Evolutionary conservation across 257 asterid genomes (phyloP), one percentile per base, ranked within the genome.

Genomic region (Forsythia suspensa): DNA sequence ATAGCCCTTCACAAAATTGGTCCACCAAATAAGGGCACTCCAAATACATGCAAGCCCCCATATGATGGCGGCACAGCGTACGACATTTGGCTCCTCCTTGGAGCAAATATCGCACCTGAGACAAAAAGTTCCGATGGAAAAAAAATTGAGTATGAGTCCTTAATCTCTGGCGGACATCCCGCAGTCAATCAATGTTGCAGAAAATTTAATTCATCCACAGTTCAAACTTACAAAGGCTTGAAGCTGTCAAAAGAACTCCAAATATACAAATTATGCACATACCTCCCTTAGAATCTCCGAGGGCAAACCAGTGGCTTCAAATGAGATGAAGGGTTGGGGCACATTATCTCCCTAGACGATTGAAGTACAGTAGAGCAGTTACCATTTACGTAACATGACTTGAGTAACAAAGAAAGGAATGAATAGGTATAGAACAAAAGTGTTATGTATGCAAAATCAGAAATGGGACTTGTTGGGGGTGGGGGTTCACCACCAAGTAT

Each of bases 81-180:
- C 99, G 97, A 92, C 97, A 92, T 92, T 92, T 87, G 81, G 87
- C 97, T 96, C 97, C 97, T 88, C 89, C 97, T 81, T 68, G 97
- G 98, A 94, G 99, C 99, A 90, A 96, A 94, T 91, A 94, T 94
- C 99, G 98, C 96, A 92, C 95, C 98, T 94, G 97, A 87, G 95
- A 88, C 92, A 91, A 85, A 90, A 90, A 87, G 88, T 81, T 85
- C 84, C 88, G 85, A 88, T 40, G 80, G 86, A 83, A 89, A 63
- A 18, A 92, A 87, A 83, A 63, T 78, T 71, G 80, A 55, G 83
- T 71, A 80, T 85, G 88, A 86, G 90, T 85, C 87, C 86, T 83
- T 77, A 89, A 73, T 84, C 89, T 80, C 90, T 79, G 84, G 46
- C 67, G 84, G 76, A 80, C 80, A 85, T 85, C 94, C 89, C 79